Conservation (phyloP, 2,329 filamentous ascomycete genomes). For the Microdochium trichocladiopsis region DNA sequence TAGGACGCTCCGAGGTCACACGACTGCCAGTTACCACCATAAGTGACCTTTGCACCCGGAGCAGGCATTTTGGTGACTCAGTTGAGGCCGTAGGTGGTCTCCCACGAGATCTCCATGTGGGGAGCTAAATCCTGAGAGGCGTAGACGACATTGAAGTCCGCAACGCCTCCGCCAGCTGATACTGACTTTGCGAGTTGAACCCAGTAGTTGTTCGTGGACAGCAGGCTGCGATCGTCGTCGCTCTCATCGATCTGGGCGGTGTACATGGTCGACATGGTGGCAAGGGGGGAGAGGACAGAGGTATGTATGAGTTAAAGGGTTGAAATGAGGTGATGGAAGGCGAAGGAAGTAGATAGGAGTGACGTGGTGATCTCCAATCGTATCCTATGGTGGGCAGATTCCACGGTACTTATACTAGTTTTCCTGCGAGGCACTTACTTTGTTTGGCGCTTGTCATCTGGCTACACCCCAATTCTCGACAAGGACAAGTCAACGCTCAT, state of each 20-base stretch:
- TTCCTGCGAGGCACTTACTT: too few relatives aligned
- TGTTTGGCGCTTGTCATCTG: too few relatives aligned
- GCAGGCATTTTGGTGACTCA: not conserved
- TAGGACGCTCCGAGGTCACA: not conserved
- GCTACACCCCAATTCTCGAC: too few relatives aligned
- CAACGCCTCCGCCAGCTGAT: too few relatives aligned
- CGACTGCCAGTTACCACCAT: not conserved
- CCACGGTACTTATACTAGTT: not conserved
- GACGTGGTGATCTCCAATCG: not conserved
- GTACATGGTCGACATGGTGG: not conserved
- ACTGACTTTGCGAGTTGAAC: not conserved
- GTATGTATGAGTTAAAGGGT: slow-evolving; percentile 2
- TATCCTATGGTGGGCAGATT: not conserved
- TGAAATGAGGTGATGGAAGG: not conserved
- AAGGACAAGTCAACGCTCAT: too few relatives aligned
- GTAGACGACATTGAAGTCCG: not conserved
- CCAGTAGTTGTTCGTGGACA: not conserved
- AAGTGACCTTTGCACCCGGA: not conserved
- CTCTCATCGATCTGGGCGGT: not conserved
- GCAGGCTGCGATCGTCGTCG: not conserved
- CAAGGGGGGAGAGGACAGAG: not conserved
- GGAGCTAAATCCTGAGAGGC: not conserved
- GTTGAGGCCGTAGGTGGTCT: not conserved
- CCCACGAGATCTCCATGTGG: not conserved
- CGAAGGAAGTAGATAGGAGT: not conserved